phyloP scores from a whole-genome alignment of 331 rosid genomes.

The Acacia pycnantha region DNA sequence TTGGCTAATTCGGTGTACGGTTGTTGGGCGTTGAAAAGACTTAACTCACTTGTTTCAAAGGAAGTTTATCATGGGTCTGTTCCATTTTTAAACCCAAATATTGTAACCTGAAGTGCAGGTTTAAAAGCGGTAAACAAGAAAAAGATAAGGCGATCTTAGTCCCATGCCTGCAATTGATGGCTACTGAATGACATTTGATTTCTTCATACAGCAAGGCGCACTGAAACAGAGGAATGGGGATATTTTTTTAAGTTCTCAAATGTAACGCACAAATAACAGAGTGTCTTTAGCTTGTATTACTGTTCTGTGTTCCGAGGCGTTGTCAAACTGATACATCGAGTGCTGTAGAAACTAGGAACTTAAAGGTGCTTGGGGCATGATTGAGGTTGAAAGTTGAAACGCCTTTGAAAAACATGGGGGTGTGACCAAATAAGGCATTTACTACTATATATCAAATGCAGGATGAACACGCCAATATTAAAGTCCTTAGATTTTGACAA shows the following conservation, averaged over 20 bases:
- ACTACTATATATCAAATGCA: constrained; percentile 50
- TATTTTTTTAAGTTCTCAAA: not conserved
- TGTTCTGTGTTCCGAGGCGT: constrained; percentile 46
- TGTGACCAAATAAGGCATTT: constrained; percentile 82
- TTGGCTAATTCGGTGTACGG: not conserved
- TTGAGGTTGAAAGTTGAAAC: constrained; percentile 43
- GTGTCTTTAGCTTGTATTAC: constrained; percentile 40
- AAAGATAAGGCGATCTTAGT: not conserved
- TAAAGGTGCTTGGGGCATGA: constrained; percentile 47
- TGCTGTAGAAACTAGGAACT: constrained; percentile 57
- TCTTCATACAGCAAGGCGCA: not conserved
- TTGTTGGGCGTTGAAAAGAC: not conserved
- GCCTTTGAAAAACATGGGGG: constrained; percentile 52
- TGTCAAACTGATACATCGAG: constrained; percentile 67
- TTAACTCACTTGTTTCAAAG: not conserved
- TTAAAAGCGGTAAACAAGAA: not conserved
- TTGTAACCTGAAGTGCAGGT: too few species aligned
- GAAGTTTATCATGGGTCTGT: not conserved
- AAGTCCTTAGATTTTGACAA: constrained; percentile 58
- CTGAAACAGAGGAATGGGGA: not conserved
- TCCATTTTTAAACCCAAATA: not conserved
- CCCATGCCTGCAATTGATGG: constrained; percentile 29
- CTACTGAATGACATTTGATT: not conserved
- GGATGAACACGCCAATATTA: constrained; percentile 68
- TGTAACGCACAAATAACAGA: constrained; percentile 33